Percentiles rank a stretch among this genome's conserved stretches.
These are phyloP conservation scores for Xerocomus amazonicus DNA, from an alignment of 1,284 basidiomycete species.

Conservation along the genomic window DNA sequence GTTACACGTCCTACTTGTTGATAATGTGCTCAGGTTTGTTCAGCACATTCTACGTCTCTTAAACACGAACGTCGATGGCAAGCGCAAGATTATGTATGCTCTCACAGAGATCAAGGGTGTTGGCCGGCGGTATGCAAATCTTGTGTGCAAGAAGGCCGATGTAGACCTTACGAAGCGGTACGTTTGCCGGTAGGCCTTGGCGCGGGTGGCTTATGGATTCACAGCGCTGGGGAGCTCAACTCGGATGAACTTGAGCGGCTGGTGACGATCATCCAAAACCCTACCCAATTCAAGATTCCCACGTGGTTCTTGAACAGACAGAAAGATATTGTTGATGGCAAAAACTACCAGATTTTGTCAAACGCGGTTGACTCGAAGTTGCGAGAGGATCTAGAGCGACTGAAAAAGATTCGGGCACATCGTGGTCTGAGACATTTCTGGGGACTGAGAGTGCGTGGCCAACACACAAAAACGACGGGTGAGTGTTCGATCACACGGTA, in stretches of 20 bases:
- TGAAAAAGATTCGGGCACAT: conserved; percentile 99
- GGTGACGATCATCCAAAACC: conserved; percentile 99
- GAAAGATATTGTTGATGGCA: conserved; percentile 97
- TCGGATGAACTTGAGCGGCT: conserved; percentile 98
- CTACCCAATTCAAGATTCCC: conserved; percentile 99
- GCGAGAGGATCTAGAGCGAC: conserved; percentile 96
- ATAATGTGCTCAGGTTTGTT: conserved; percentile 5
- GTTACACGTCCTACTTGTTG: not conserved
- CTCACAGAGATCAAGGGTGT: conserved; percentile 99
- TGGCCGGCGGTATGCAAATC: conserved; percentile 96
- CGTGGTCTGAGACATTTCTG: conserved; percentile 98
- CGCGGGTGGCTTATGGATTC: conserved; percentile 1
- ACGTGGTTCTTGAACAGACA: conserved; percentile 99
- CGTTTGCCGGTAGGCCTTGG: conserved; percentile 30
- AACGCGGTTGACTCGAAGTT: conserved; percentile 98
- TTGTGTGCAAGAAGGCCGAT: conserved; percentile 99
- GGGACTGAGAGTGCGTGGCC: conserved; percentile 93
- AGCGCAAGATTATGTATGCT: conserved; percentile 98
- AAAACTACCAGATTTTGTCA: conserved; percentile 94
- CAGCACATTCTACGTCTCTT: conserved; percentile 98
- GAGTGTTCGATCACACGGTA: conserved; percentile 27
- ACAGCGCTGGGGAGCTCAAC: conserved; percentile 90
- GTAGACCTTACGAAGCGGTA: conserved; percentile 98
- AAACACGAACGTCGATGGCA: conserved; percentile 99
- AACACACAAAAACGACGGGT: conserved; percentile 99